A percentile compares a stretch with the other conserved stretches of the same genome.
Evolutionary conservation across 202 grass and related monocot genomes (phyloP).

Genomic region (Eragrostis tef): DNA sequence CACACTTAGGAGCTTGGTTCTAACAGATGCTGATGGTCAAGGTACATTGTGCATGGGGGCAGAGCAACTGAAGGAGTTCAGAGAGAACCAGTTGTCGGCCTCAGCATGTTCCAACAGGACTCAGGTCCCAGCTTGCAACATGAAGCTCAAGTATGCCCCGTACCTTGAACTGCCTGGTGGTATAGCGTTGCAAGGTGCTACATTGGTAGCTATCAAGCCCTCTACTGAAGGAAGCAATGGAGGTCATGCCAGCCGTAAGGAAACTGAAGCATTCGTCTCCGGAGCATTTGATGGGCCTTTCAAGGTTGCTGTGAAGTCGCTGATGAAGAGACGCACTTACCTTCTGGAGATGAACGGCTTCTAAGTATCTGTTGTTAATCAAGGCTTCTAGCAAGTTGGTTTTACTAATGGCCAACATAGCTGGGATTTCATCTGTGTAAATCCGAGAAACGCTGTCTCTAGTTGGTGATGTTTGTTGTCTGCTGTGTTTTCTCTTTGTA

Average conservation of each 20-base stretch:
- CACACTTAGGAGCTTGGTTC: conserved; percentile 66
- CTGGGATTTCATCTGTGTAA: conserved; percentile 45
- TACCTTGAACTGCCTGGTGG: conserved; percentile 73
- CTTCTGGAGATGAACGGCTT: conserved; percentile 93
- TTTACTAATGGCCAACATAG: conserved; percentile 28
- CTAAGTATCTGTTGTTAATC: conserved; percentile 46
- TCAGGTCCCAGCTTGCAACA: conserved; percentile 78
- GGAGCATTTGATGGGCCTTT: conserved; percentile 69
- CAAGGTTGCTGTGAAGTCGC: conserved; percentile 56
- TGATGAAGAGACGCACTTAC: conserved; percentile 77
- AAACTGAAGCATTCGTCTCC: conserved; percentile 59
- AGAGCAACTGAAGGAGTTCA: conserved; percentile 81
- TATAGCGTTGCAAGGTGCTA: conserved; percentile 69
- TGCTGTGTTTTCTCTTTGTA: conserved; percentile 58
- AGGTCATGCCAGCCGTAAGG: conserved; percentile 51
- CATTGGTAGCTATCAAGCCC: conserved; percentile 69
- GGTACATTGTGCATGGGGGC: conserved; percentile 70
- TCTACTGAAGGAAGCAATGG: conserved; percentile 40
- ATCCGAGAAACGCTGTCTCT: conserved; percentile 32
- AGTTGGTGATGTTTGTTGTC: conserved; percentile 43
- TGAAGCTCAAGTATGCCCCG: conserved; percentile 80
- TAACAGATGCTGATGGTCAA: conserved; percentile 71
- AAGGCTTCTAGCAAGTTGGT: conserved; percentile 21
- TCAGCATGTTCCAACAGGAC: conserved; percentile 74
- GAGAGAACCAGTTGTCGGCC: conserved; percentile 58